Base-by-base conservation (phyloP, 164 flowering plant species). In the Nymphaea colorata region DNA sequence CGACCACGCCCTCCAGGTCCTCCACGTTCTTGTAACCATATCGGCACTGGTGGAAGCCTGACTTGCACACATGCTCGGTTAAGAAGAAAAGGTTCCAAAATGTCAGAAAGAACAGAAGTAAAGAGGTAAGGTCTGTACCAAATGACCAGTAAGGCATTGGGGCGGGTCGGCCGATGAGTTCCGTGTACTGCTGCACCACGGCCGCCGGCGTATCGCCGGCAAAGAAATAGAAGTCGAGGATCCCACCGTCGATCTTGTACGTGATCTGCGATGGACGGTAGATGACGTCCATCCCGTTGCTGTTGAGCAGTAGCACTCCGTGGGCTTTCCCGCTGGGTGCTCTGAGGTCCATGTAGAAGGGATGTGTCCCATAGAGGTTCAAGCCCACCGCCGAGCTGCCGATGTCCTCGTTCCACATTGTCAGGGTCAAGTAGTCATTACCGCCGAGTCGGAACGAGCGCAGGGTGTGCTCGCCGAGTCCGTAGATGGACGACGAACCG, bases 401-500 rank as follows among this genome's bases (percentile, higher is more conserved):
- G 64, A 82, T 78, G 70, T 92, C 96, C 0, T 85, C 82, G 67
- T 81, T 83, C 94, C 94, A 92, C 45, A 92, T 68, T 3, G 55
- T 47, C 55, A 47, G 55, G 3, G 98, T 91, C 16, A 86, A 57
- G 0, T 80, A 82, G 43, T 85, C 78, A 36, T 79, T 70, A 3
- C 64, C 83, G 15, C 62, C 11, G 18, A 92, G 72, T 68, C 72
- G 76, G 70, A 92, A 84, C 0, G 86, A 75, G 47, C 65, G 71
- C 83, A 82, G 87, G 11, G 96, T 86, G 75, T 91, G 98, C 80
- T 92, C 98, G 12, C 98, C 98, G 5, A 92, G 73, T 62, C 98
- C 98, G 42, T 82, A 89, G 42, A 92, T 67, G 55, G 6, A 47
- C n/a, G 78, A 75, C 47, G 80, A 69, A n/a, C 69, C 43, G 2